Evolutionary conservation across 148 eudicot species (phyloP).

Genomic region (Spergularia marina): DNA sequence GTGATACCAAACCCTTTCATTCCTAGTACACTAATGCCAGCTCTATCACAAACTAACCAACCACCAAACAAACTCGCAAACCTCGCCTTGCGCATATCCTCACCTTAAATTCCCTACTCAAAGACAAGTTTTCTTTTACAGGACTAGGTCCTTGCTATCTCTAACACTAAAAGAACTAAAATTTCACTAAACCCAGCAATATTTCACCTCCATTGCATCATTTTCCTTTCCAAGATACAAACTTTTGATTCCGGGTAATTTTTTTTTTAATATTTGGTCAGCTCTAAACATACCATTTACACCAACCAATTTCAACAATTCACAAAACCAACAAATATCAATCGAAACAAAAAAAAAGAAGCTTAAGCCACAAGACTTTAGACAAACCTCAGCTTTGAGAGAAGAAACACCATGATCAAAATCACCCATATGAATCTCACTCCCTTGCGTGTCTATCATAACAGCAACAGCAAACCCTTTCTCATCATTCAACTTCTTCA

Average conservation of each 20-base stretch:
- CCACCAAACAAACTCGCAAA: too few species aligned
- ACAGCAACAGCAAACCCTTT: slow-evolving; percentile 83
- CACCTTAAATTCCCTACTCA: too few species aligned
- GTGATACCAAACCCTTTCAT: too few species aligned
- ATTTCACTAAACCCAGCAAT: not conserved
- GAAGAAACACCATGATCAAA: slow-evolving; percentile 57
- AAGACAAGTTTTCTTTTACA: too few species aligned
- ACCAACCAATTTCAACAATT: slow-evolving; percentile 6
- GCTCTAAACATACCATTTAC: too few species aligned
- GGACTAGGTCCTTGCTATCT: too few species aligned
- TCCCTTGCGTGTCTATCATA: slow-evolving; percentile 97
- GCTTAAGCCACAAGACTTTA: not conserved
- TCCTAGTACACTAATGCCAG: too few species aligned
- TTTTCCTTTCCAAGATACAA: too few species aligned
- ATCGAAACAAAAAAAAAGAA: not conserved
- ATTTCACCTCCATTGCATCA: not conserved
- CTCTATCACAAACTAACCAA: too few species aligned
- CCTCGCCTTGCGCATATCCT: too few species aligned
- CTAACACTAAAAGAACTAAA: not conserved
- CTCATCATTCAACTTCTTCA: slow-evolving; percentile 82
- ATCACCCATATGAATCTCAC: slow-evolving; percentile 99
- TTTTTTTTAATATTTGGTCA: too few species aligned
- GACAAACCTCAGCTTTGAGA: slow-evolving; percentile 79
- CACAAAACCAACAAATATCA: slow-evolving; percentile 1
- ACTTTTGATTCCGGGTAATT: too few species aligned